phyloP scores from a whole-genome alignment of 2,329 filamentous ascomycete species.

The Aurifilum marmelostoma region DNA sequence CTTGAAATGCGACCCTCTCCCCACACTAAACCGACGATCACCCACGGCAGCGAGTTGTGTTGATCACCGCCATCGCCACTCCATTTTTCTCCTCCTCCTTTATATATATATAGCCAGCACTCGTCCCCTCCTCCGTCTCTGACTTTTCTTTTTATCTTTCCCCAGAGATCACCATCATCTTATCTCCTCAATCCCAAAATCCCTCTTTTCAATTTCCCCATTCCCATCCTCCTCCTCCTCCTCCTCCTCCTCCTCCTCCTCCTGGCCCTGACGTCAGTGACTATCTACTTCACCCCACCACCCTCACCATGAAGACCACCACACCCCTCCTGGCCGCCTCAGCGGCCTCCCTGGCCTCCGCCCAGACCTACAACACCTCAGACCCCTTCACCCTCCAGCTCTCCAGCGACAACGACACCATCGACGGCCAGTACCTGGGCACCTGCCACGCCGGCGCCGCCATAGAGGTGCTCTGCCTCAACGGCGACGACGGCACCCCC shows the following conservation, averaged over 20 bases:
- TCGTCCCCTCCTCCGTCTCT: background rate
- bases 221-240: background rate
- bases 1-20: background rate
- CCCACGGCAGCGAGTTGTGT: background rate
- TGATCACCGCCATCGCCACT: constrained; percentile 2
- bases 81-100: background rate
- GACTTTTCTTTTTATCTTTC: background rate
- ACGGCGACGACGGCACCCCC: constrained; percentile 28
- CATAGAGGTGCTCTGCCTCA: constrained; percentile 40
- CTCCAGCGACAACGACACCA: constrained; percentile 33
- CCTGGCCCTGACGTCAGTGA: background rate
- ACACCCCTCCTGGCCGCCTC: constrained; percentile 35
- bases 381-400: constrained; percentile 42
- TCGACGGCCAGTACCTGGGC: constrained; percentile 39
- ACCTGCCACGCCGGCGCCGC: constrained; percentile 42
- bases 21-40: background rate
- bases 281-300: background rate
- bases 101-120: background rate
- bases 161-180: too few species aligned
- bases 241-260: background rate
- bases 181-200: background rate
- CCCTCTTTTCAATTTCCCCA: background rate
- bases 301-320: constrained; percentile 35
- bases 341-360: constrained; percentile 35
- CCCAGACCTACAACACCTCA: constrained; percentile 37